These are phyloP conservation scores for Penicillium sp. DNA, from an alignment of 2,329 filamentous ascomycete genomes.

Conservation along the genomic window DNA sequence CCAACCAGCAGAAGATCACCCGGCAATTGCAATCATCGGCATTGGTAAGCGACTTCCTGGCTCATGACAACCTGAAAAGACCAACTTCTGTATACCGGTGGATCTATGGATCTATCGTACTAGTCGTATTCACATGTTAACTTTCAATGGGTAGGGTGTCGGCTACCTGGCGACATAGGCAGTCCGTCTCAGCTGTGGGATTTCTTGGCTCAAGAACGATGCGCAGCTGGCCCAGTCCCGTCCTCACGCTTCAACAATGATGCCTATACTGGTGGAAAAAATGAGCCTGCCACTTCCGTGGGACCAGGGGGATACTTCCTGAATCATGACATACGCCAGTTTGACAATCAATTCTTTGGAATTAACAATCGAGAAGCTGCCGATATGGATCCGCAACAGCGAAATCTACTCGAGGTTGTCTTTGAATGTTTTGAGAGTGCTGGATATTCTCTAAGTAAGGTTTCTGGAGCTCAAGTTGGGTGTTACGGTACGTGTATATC, in stretches of 20 bases:
- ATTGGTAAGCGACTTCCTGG: no score
- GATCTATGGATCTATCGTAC: no score
- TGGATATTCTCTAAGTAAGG: not conserved
- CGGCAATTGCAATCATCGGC: no score
- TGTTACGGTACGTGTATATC: no score
- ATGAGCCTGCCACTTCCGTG: not conserved
- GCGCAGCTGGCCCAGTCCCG: not conserved
- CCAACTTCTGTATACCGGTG: no score
- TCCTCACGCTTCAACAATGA: conserved; percentile 16
- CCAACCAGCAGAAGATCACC: no score
- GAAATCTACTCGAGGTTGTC: conserved; percentile 6
- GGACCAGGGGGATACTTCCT: conserved; percentile 19
- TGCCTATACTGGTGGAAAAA: conserved; percentile 12
- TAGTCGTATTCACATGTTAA: no score
- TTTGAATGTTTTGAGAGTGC: conserved; percentile 24
- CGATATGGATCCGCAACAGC: conserved; percentile 10
- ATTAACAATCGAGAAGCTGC: conserved; percentile 12
- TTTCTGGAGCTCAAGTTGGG: not conserved
- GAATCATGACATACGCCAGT: conserved; percentile 14
- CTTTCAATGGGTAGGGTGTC: no score
- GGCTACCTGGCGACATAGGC: not conserved
- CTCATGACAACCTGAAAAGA: no score
- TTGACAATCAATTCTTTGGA: conserved; percentile 23
- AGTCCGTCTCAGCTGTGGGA: not conserved
- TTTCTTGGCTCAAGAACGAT: not conserved